Base-by-base conservation (phyloP, 2,329 filamentous ascomycete genomes). In the Geosmithia morbida region DNA sequence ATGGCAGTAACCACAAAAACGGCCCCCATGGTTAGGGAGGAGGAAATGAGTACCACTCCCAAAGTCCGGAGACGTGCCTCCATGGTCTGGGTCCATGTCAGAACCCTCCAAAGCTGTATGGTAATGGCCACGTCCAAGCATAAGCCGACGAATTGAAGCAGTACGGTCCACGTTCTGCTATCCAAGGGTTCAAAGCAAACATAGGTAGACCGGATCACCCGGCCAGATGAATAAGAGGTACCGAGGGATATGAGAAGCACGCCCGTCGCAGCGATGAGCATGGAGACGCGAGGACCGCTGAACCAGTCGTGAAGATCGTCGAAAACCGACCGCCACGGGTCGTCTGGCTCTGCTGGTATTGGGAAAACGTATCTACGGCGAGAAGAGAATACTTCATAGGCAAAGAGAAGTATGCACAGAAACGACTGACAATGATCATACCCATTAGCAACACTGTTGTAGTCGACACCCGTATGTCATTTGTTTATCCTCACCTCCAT, bases 231-330 rank as follows among this genome's bases (percentile, higher is more conserved):
- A 2, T 66, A 55, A 48, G 64, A 72, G 2, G 68, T 64, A 2
- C 71, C 70, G 3, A 61, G 60, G 11, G 64, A 61, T 41, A 76
- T 59, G n/a, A 68, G 49, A 17, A 65, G 6, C 5, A 61, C 60
- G 43, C 64, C 61, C 18, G 62, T 44, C 2, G 69, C 52, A 17
- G 67, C 57, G 42, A 62, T 59, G 3, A 65, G 54, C 48, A 64
- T 55, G 37, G 55, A 53, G 19, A 63, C 59, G 10, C 63, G 60
- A 0, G 71, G 69, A 17, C 63, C 62, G 43, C 56, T 63, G 45
- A 75, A 57, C 71, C 72, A 77, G 37, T 61, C 59, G 14, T 58
- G 57, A 2, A 76, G 49, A 48, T 75, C 72, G 19, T 76, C 71
- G 44, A 68, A 63, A 2, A 66, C 53, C 41, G 61, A 71, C 41